Evolutionary conservation across 345 rosid species (phyloP), one percentile per base, ranked within the genome.

Genomic region (Pistacia vera): DNA sequence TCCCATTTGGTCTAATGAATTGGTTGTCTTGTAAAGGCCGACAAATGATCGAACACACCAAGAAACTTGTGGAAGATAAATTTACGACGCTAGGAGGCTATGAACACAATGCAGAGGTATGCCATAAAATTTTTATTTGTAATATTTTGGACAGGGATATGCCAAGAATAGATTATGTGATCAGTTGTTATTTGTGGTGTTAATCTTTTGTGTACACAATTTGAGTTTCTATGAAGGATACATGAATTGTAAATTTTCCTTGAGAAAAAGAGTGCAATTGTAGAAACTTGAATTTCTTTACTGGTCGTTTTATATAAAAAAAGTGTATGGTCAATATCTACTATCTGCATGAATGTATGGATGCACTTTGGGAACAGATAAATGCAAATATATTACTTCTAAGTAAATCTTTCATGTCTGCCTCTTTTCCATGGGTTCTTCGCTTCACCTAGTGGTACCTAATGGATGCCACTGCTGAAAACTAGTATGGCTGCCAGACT

Each of bases 11-110:
- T 72, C 85, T 76, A 76, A 84, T 63, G 70, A 49, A 66, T 59
- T 66, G 65, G 71, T 83, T 74, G 60, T 76, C 49, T 80, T 80
- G 58, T 82, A 65, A 86, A 96, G 99, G 99, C 79, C 94, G 98
- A 64, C 90, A 92, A 81, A 96, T 96, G 99, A 96, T 96, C 84
- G 99, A 96, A 81, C 98, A 96, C 79, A 93, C 98, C 33, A 93
- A 91, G 81, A 91, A 86, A 73, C 89, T 88, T 67, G 97, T 93
- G 75, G 97, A 93, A 84, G 98, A 96, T 74, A 96, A 85, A 84
- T 96, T 93, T 81, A 96, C 92, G 38, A 79, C 83, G 20, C 75
- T 84, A 33, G 88, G 90, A 33, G 98, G 97, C 49, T 92, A 93
- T 80, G 93, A 88, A 73, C 87, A 89, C 83, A 91, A 84, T 85